Evolutionary conservation across 108 stramenopile genomes (phyloP).

Genomic region (Fragilariopsis cylindrus): DNA sequence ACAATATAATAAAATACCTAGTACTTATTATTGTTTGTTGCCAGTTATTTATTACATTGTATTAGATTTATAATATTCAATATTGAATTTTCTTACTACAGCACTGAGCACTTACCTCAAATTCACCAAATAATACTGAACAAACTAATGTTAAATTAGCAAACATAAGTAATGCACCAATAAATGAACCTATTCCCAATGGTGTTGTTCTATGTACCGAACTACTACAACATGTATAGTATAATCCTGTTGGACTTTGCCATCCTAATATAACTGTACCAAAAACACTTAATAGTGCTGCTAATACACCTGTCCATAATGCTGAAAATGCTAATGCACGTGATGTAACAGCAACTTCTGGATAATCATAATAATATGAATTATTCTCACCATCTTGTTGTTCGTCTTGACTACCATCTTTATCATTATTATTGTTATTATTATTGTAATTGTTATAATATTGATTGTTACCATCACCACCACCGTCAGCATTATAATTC

Average conservation of each 20-base stretch:
- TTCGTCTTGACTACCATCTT: constrained; percentile 22
- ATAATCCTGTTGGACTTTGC: constrained; percentile 73
- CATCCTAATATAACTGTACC: constrained; percentile 83
- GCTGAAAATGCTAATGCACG: constrained; percentile 82
- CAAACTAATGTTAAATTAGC: constrained; percentile 80
- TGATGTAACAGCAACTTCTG: constrained; percentile 67
- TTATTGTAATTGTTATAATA: constrained; percentile 32
- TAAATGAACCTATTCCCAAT: constrained; percentile 77
- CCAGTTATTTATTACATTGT: not conserved
- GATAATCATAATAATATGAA: not conserved
- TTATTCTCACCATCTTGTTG: constrained; percentile 23
- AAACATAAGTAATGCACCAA: constrained; percentile 82
- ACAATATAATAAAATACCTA: not conserved
- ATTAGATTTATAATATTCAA: not conserved
- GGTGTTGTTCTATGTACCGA: constrained; percentile 82
- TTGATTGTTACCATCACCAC: constrained; percentile 19
- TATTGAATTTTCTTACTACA: not conserved
- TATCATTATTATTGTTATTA: constrained; percentile 24
- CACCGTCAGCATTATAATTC: constrained; percentile 9
- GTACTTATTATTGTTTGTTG: not conserved
- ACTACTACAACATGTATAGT: constrained; percentile 74
- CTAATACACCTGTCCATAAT: constrained; percentile 78
- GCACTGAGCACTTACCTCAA: constrained; percentile 58
- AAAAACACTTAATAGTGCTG: constrained; percentile 64
- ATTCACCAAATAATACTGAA: constrained; percentile 82